Conservation (phyloP, 805 yeast species). For the Myxozyma sirexii region DNA sequence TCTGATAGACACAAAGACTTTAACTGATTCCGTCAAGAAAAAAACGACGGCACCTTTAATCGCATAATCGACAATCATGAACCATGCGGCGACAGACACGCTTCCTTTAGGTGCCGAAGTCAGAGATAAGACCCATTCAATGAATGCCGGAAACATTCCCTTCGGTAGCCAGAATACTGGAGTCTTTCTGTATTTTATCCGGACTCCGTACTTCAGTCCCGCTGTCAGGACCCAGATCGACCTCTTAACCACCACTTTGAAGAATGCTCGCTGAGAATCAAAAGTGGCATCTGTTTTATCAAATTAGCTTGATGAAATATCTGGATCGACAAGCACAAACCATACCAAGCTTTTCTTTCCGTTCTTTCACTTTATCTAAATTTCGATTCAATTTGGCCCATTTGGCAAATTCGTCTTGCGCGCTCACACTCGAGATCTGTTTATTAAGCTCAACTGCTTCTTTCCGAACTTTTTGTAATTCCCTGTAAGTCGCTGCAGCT, state of each 20-base stretch:
- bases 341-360: slow-evolving; percentile 49
- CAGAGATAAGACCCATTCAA: slow-evolving; percentile 62
- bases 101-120: slow-evolving; percentile 56
- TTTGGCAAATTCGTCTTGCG: slow-evolving; percentile 92
- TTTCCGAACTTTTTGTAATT: slow-evolving; percentile 43
- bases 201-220: slow-evolving; percentile 48
- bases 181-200: slow-evolving; percentile 56
- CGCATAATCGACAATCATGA: slow-evolving; percentile 33
- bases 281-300: slow-evolving; percentile 5
- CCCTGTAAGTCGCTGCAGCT: slow-evolving; percentile 36
- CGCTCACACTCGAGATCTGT: slow-evolving; percentile 64
- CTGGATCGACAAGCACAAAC: no score
- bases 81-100: slow-evolving; percentile 38
- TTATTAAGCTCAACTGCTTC: slow-evolving; percentile 54
- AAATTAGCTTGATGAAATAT: background rate
- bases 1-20: background rate
- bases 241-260: slow-evolving; percentile 44
- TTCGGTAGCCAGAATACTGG: slow-evolving; percentile 63
- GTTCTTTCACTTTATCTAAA: slow-evolving; percentile 57
- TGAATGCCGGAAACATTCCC: slow-evolving; percentile 56
- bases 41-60: slow-evolving; percentile 17
- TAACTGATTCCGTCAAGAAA: background rate
- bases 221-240: slow-evolving; percentile 47
- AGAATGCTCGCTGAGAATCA: slow-evolving; percentile 18
- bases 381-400: slow-evolving; percentile 92